Evolutionary conservation across 768 basidiomycete species (phyloP), one percentile per base, ranked within the genome.

Genomic region (Phlebiopsis flavidoalba): DNA sequence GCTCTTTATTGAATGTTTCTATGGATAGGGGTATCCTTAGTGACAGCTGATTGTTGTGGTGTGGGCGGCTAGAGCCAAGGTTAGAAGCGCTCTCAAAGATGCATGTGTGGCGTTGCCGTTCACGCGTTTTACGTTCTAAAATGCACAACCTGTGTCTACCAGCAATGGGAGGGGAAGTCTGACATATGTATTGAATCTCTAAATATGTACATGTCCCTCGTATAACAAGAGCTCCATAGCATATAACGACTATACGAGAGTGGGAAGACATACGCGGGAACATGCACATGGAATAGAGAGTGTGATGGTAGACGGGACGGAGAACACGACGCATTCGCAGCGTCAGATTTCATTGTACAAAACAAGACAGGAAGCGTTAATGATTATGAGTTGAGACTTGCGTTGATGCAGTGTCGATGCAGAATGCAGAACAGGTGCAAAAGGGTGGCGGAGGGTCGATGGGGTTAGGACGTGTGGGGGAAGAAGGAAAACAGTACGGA

Each of bases 281-380:
- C 40, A 43, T 31, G 26, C 12, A 43, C 40, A 43, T 43, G 40
- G 11, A 43, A 12, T 17, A 12, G 11, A 12, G 40, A 17, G 40
- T 3, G 17, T 17, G 37, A 43, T 43, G n/a, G 40, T 12, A 43
- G 40, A 43, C 40, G 26, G 26, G 26, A 31, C 26, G 26, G 26
- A 43, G 40, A 43, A 43, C 40, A 43, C 40, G 40, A 43, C 40
- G 40, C 40, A 8, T 8, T 43, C 40, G 40, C 40, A 43, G 21
- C 14, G 21, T 36, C 52, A n/a, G 52, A 53, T 53, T 55, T 31
- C n/a, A 55, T 55, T 55, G 40, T 55, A 55, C 54, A 55, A 55
- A 55, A 37, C 54, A 55, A 55, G 37, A 55, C 37, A 55, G n/a
- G 40, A 55, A 31, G 24, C 19, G 19, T 17, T 49, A 11, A 11